These are phyloP conservation scores for Heritiera littoralis DNA, from an alignment of 345 rosid species.

Conservation along the genomic window DNA sequence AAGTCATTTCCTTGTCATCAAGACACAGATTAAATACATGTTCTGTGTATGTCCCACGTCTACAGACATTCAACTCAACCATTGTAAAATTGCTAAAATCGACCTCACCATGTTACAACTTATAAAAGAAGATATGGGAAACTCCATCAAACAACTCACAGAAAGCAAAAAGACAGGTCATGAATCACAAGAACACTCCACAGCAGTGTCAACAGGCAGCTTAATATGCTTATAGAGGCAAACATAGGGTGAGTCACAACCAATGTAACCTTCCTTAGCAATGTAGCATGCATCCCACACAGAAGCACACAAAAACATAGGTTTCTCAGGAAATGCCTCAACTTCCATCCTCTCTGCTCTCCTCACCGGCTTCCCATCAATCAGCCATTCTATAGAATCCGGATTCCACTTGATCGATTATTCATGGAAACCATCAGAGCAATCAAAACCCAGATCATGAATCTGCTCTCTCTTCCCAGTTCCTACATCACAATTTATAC, in stretches of 20 bases:
- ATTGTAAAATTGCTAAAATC: neutral
- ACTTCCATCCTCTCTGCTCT: slow-evolving; percentile 44
- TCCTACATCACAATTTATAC: slow-evolving; percentile 27
- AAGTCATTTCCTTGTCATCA: too few species aligned
- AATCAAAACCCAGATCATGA: slow-evolving; percentile 56
- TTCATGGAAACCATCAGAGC: slow-evolving; percentile 52
- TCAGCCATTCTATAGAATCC: slow-evolving; percentile 49
- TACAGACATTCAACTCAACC: neutral
- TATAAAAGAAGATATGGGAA: neutral
- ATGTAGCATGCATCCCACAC: slow-evolving; percentile 59
- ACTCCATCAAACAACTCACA: slow-evolving; percentile 2
- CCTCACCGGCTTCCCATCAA: slow-evolving; percentile 52
- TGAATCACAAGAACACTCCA: slow-evolving; percentile 34
- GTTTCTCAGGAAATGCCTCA: slow-evolving; percentile 45
- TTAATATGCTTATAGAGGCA: slow-evolving; percentile 48
- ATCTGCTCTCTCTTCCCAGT: slow-evolving; percentile 47
- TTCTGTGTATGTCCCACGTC: too few species aligned
- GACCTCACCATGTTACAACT: neutral
- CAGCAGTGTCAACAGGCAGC: slow-evolving; percentile 38
- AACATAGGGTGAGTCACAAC: slow-evolving; percentile 53
- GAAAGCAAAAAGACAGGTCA: slow-evolving; percentile 24
- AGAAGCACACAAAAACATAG: slow-evolving; percentile 55
- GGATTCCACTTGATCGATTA: slow-evolving; percentile 52
- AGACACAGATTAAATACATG: neutral
- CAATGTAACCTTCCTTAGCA: slow-evolving; percentile 35